These are phyloP conservation scores for Acer negundo DNA, from an alignment of 345 rosid species.

Conservation along the genomic window DNA sequence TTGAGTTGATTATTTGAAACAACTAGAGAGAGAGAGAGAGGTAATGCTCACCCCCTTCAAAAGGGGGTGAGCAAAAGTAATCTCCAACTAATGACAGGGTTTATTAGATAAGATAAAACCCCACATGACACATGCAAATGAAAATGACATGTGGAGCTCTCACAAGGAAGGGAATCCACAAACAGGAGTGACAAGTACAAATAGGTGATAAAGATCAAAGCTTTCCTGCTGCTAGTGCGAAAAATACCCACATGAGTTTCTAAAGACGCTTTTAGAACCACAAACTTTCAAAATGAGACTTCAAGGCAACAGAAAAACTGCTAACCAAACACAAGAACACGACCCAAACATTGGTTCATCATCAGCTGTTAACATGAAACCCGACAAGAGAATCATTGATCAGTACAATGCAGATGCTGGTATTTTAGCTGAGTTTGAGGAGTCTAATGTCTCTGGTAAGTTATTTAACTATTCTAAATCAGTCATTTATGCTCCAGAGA, in stretches of 20 bases:
- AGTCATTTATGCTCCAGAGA: conserved; percentile 44
- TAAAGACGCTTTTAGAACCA: neutral
- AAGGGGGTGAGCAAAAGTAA: no score
- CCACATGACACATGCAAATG: conserved; percentile 7
- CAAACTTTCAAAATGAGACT: conserved; percentile 15
- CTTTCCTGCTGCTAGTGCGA: neutral
- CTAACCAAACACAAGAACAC: neutral
- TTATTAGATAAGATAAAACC: conserved; percentile 4
- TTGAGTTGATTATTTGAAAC: no score
- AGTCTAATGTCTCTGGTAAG: conserved; percentile 62
- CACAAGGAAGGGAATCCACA: conserved; percentile 17
- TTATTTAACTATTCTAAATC: conserved; percentile 71
- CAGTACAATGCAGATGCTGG: conserved; percentile 79
- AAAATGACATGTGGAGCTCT: conserved; percentile 21
- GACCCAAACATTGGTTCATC: conserved; percentile 26
- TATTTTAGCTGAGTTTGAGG: conserved; percentile 70
- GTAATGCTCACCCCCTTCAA: no score
- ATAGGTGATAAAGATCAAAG: conserved; percentile 19
- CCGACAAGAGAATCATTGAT: conserved; percentile 45
- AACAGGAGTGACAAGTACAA: conserved; percentile 21
- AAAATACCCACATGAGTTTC: conserved; percentile 17
- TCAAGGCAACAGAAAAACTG: conserved; percentile 19
- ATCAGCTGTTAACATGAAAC: conserved; percentile 54
- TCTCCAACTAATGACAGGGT: no score
- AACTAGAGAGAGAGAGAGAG: no score